Conservation (phyloP, 2,329 filamentous ascomycete genomes). For the Colletotrichum graminicola region DNA sequence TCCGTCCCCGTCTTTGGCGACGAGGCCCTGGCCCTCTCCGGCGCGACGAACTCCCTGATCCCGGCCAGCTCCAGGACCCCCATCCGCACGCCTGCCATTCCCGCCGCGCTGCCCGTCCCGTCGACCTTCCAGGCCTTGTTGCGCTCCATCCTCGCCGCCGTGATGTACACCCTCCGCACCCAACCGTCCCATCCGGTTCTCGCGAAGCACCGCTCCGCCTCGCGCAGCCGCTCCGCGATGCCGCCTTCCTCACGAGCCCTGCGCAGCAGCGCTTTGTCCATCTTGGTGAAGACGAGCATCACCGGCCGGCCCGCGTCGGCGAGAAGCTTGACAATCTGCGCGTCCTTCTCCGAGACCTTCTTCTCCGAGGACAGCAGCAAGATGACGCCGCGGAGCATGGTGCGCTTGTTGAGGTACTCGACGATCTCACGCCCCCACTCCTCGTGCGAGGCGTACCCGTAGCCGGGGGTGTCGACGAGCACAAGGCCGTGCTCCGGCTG, state of each 20-base stretch:
- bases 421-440: conserved; percentile 67
- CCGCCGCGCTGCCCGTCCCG: conserved; percentile 49
- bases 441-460: conserved; percentile 59
- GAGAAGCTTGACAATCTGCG: conserved; percentile 61
- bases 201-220: conserved; percentile 32
- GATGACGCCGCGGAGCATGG: conserved; percentile 63
- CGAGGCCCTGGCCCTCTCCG: neutral
- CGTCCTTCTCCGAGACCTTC: conserved; percentile 62
- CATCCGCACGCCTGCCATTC: conserved; percentile 55
- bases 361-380: conserved; percentile 67
- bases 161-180: conserved; percentile 51
- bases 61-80: conserved; percentile 58
- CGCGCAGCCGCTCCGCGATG: conserved; percentile 41
- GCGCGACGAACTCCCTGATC: conserved; percentile 42
- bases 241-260: conserved; percentile 43
- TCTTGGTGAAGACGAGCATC: conserved; percentile 67
- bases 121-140: conserved; percentile 45
- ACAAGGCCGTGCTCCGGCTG: conserved; percentile 61
- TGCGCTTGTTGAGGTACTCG: conserved; percentile 62
- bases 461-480: conserved; percentile 65
- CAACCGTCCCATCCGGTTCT: conserved; percentile 44
- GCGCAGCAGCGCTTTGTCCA: conserved; percentile 60
- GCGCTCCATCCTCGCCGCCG: conserved; percentile 54
- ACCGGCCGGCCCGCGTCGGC: conserved; percentile 59
- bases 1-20: neutral